Evolutionary conservation across 352 stramenopile species (phyloP).

Genomic region (Salisapilia sapeloensis): DNA sequence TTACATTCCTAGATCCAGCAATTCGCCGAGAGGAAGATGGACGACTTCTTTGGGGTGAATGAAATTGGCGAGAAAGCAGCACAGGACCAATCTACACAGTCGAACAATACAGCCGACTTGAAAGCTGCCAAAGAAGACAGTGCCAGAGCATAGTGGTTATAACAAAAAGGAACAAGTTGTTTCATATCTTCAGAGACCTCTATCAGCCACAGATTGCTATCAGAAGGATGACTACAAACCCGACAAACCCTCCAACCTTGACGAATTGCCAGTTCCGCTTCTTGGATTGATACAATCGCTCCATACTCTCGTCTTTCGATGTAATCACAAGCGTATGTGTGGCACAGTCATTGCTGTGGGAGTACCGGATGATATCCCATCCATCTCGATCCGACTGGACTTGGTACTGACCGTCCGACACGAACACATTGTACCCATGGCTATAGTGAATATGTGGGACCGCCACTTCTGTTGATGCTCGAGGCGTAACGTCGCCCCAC

Average conservation of each 20-base stretch:
- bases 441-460: constrained; percentile 65
- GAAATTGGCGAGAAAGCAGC: constrained; percentile 21
- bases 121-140: too few relatives aligned
- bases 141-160: too few relatives aligned
- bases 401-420: constrained; percentile 40
- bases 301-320: constrained; percentile 20
- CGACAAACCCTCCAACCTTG: too few relatives aligned
- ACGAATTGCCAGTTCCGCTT: too few relatives aligned
- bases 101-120: too few relatives aligned
- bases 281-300: too few relatives aligned
- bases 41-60: constrained; percentile 79
- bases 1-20: constrained; percentile 24
- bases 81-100: too few relatives aligned
- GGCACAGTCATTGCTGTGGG: constrained; percentile 15
- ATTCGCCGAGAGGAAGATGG: constrained; percentile 66
- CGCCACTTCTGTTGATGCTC: constrained; percentile 34
- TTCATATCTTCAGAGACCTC: too few relatives aligned
- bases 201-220: too few relatives aligned
- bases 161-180: too few relatives aligned
- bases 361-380: constrained; percentile 37
- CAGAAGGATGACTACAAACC: too few relatives aligned
- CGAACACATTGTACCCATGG: constrained; percentile 23
- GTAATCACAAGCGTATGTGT: constrained; percentile 22
- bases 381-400: constrained; percentile 27
- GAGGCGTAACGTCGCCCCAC: constrained; percentile 3